phyloP scores from a whole-genome alignment of 2,329 filamentous ascomycete genomes.

The Pyricularia grisea region DNA sequence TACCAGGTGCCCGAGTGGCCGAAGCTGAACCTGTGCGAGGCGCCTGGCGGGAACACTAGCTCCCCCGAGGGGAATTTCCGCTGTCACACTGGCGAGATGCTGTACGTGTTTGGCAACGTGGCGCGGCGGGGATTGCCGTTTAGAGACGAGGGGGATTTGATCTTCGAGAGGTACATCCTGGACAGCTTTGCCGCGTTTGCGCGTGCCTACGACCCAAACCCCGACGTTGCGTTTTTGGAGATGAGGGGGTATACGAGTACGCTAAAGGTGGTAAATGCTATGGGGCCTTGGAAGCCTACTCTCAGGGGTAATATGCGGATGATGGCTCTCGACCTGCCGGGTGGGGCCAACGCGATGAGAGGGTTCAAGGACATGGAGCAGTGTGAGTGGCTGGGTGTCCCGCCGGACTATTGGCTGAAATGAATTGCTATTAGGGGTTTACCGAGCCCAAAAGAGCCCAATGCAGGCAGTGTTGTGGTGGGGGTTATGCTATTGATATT shows the following conservation, averaged over 20 bases:
- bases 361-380: slow-evolving; percentile 39
- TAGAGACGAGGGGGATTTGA: slow-evolving; percentile 31
- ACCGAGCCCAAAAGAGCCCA: too few species aligned
- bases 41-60: slow-evolving; percentile 21
- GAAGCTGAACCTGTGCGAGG: slow-evolving; percentile 37
- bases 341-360: slow-evolving; percentile 12
- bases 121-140: slow-evolving; percentile 27
- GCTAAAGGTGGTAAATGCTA: slow-evolving; percentile 10
- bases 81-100: slow-evolving; percentile 47
- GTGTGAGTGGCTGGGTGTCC: slow-evolving; percentile 36
- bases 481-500: too few species aligned
- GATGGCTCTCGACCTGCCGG: slow-evolving; percentile 35
- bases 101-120: slow-evolving; percentile 44
- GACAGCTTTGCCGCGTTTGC: slow-evolving; percentile 45
- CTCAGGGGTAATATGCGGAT: slow-evolving; percentile 26
- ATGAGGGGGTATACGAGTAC: slow-evolving; percentile 29
- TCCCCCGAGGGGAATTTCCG: slow-evolving; percentile 39
- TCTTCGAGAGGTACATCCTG: slow-evolving; percentile 25
- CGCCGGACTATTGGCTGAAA: slow-evolving; percentile 25
- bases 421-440: too few species aligned
- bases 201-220: slow-evolving; percentile 39
- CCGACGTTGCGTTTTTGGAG: slow-evolving; percentile 29
- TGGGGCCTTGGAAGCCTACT: slow-evolving; percentile 26
- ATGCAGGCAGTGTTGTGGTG: too few species aligned
- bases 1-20: slow-evolving; percentile 45